A percentile compares a stretch with the other conserved stretches of the same genome.
Conservation (phyloP, 129 eudicot species). For the Flaveria brownii region DNA sequence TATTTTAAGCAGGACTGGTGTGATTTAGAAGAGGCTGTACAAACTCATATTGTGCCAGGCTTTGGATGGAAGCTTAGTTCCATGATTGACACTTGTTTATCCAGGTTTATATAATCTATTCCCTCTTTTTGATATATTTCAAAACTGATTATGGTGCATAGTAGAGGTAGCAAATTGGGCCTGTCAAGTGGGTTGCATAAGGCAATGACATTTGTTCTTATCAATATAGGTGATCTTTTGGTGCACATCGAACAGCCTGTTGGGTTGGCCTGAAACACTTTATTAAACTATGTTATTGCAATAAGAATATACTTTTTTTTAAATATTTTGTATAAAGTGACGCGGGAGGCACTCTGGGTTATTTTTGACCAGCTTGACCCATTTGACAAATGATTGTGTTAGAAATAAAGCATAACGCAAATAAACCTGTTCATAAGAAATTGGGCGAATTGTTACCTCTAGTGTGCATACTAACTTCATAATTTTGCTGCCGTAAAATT, state of each 20-base stretch:
- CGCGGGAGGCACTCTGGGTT: neutral
- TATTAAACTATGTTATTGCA: neutral
- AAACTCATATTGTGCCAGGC: slow-evolving; percentile 67
- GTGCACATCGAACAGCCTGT: neutral
- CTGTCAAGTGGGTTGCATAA: neutral
- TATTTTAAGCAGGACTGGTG: slow-evolving; percentile 68
- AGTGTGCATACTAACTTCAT: slow-evolving; percentile 17
- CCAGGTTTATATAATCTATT: slow-evolving; percentile 49
- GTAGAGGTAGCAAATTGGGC: slow-evolving; percentile 4
- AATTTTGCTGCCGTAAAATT: neutral
- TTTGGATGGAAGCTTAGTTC: slow-evolving; percentile 92
- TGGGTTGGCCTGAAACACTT: neutral
- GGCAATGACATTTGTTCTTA: neutral
- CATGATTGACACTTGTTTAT: slow-evolving; percentile 62
- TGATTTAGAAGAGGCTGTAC: slow-evolving; percentile 71
- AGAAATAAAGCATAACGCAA: neutral
- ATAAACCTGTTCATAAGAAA: neutral
- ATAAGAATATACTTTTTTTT: neutral
- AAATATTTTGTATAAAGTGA: neutral
- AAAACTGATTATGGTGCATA: neutral
- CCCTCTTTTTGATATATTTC: slow-evolving; percentile 9
- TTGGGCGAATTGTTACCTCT: neutral
- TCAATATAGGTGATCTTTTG: neutral
- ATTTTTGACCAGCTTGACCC: neutral
- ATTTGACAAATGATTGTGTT: neutral